phyloP scores from a whole-genome alignment of 2,329 filamentous ascomycete genomes.

The Aspergillus sp. region DNA sequence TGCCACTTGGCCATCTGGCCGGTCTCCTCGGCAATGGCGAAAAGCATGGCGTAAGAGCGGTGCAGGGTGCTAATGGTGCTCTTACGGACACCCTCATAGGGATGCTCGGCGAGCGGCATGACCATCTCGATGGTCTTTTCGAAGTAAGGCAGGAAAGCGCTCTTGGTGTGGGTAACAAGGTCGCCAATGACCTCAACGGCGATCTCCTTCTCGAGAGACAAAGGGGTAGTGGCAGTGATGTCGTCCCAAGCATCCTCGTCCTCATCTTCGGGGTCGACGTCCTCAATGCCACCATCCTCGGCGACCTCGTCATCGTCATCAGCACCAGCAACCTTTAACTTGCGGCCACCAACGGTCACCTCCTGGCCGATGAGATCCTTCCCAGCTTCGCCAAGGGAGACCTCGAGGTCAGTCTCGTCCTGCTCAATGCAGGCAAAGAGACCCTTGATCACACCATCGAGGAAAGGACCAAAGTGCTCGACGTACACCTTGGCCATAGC shows the following conservation, averaged over 20 bases:
- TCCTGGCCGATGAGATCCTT: conserved; percentile 67
- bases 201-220: conserved; percentile 95
- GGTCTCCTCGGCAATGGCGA: conserved; percentile 74
- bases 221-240: conserved; percentile 72
- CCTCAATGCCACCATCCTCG: conserved; percentile 53
- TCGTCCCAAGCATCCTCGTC: conserved; percentile 80
- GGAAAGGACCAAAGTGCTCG: conserved; percentile 47
- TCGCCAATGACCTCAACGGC: conserved; percentile 92
- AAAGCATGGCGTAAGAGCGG: conserved; percentile 87
- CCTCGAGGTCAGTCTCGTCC: conserved; percentile 74
- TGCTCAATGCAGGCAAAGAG: conserved; percentile 80
- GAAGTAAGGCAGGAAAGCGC: conserved; percentile 72
- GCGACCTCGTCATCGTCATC: conserved; percentile 46
- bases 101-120: conserved; percentile 73
- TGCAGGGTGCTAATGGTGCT: conserved; percentile 84
- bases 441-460: conserved; percentile 40
- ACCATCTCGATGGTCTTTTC: conserved; percentile 80
- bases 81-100: conserved; percentile 89
- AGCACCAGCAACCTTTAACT: conserved; percentile 66
- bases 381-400: conserved; percentile 65
- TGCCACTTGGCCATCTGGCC: conserved; percentile 75
- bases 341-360: conserved; percentile 71
- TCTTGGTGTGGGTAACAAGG: conserved; percentile 77
- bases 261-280: conserved; percentile 59
- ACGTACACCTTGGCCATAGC: conserved; percentile 90